These are phyloP conservation scores for Voacanga thouarsii DNA, from an alignment of 257 asterid genomes.

Conservation along the genomic window DNA sequence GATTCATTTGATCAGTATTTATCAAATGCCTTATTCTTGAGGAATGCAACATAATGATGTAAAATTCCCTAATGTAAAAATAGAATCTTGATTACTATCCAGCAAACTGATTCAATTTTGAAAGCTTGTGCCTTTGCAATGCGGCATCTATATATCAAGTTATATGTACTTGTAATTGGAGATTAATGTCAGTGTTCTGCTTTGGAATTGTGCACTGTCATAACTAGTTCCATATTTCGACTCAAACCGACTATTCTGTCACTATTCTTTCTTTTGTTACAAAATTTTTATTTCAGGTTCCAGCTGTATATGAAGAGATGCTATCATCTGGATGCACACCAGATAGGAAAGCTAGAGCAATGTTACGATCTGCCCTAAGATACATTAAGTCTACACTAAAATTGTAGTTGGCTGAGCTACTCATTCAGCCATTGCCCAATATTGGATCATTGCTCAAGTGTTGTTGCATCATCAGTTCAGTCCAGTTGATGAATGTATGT, in stretches of 20 bases:
- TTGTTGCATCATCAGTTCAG: background rate
- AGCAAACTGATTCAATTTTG: background rate
- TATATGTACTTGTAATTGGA: background rate
- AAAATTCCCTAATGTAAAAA: background rate
- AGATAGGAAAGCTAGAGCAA: constrained; percentile 92
- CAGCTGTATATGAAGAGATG: constrained; percentile 94
- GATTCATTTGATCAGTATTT: background rate
- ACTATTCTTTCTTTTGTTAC: background rate
- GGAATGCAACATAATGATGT: background rate
- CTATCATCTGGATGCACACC: constrained; percentile 78
- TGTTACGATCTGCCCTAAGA: constrained; percentile 85
- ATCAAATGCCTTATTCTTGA: background rate
- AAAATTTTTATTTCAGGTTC: constrained; percentile 52
- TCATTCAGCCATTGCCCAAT: constrained; percentile 2
- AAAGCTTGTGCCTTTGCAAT: background rate
- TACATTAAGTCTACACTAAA: constrained; percentile 70
- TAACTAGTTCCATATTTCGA: background rate
- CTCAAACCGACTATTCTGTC: background rate
- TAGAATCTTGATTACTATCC: background rate
- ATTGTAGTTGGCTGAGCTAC: constrained; percentile 25
- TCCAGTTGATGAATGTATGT: too few species aligned
- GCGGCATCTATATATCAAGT: background rate
- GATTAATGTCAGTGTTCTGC: background rate
- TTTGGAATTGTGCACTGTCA: background rate
- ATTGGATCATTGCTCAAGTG: background rate